phyloP scores from a whole-genome alignment of 2,329 filamentous ascomycete species.

The Bimuria novae-zelandiae region DNA sequence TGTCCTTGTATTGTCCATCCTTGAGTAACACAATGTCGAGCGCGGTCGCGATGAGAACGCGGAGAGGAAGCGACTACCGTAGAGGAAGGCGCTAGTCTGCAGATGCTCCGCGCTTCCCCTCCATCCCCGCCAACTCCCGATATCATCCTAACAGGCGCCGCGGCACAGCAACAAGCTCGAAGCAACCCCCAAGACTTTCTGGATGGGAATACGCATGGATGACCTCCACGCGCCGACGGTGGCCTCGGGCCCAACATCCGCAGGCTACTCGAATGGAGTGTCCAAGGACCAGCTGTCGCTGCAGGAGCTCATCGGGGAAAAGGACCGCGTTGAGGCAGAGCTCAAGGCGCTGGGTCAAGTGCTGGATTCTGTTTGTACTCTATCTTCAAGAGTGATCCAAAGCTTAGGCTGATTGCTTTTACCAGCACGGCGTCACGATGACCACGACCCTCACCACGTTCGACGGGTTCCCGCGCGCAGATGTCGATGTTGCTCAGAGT shows the following conservation, averaged over 20 bases:
- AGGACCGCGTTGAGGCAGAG: conserved; percentile 83
- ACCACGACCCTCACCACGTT: conserved; percentile 81
- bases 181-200: too few species aligned
- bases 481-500: conserved; percentile 96
- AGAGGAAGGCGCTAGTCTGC: conserved; percentile 6
- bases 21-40: background rate
- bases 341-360: conserved; percentile 82
- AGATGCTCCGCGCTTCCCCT: conserved; percentile 1
- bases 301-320: conserved; percentile 79
- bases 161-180: too few species aligned
- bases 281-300: conserved; percentile 69
- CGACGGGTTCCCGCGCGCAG: conserved; percentile 89
- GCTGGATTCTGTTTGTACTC: conserved; percentile 75
- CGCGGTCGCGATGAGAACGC: background rate
- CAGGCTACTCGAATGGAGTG: conserved; percentile 64
- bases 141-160: too few species aligned
- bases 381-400: background rate
- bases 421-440: conserved; percentile 93
- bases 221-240: conserved; percentile 72
- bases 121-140: too few species aligned
- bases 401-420: conserved; percentile 21
- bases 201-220: conserved; percentile 65
- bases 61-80: background rate
- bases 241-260: conserved; percentile 74
- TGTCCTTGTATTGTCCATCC: background rate